These are phyloP conservation scores for Colletotrichum tabaci DNA, from an alignment of 2,329 filamentous ascomycete genomes.

Conservation along the genomic window DNA sequence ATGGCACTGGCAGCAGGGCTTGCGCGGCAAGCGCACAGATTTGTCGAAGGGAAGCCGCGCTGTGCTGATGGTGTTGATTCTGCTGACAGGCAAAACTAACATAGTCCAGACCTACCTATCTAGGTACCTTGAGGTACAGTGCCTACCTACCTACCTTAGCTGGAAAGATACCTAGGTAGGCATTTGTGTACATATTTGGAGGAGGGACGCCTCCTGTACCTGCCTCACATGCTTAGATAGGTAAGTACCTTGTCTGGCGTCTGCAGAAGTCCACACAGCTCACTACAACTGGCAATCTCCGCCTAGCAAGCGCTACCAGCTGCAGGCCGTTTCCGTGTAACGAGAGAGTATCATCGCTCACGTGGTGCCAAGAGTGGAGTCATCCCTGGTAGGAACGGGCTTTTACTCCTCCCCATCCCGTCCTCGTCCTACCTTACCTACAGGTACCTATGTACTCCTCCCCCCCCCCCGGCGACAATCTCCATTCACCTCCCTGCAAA, in stretches of 20 bases:
- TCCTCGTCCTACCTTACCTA: background rate
- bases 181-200: too few species aligned
- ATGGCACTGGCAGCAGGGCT: background rate
- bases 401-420: background rate
- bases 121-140: too few species aligned
- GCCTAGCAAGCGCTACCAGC: background rate
- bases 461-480: background rate
- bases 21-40: too few species aligned
- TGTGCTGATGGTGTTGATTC: too few species aligned
- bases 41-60: too few species aligned
- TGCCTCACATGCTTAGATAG: too few species aligned
- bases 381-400: background rate
- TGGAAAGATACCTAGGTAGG: too few species aligned
- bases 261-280: background rate
- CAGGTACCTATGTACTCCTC: background rate
- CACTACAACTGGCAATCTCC: too few species aligned
- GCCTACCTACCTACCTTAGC: too few species aligned
- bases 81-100: background rate
- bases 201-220: too few species aligned
- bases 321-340: conserved; percentile 17
- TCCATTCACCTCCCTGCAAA: background rate
- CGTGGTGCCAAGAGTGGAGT: background rate
- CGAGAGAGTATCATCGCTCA: background rate
- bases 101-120: too few species aligned
- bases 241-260: background rate